Conservation (phyloP, 345 rosid species). For the Gossypium mustelinum region DNA sequence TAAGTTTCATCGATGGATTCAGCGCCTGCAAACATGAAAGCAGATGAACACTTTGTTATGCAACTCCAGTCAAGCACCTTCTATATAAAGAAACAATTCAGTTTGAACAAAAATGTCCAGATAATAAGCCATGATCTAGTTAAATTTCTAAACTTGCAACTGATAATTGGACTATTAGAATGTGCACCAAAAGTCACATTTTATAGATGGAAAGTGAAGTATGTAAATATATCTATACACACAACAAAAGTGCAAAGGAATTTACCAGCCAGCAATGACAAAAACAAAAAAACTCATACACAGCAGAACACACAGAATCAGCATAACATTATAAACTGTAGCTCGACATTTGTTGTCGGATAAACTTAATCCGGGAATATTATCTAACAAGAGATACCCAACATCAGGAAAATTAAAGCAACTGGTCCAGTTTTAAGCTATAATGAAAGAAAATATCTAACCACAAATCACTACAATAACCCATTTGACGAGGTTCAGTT, state of each 20-base stretch:
- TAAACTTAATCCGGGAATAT: background rate
- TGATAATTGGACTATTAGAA: background rate
- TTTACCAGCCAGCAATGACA: too few relatives aligned
- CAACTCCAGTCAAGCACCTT: background rate
- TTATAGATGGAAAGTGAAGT: background rate
- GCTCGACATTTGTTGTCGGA: background rate
- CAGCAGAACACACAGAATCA: too few relatives aligned
- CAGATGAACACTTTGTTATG: conserved; percentile 1
- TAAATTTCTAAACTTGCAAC: background rate
- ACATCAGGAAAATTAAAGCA: background rate
- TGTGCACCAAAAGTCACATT: too few relatives aligned
- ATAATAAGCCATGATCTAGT: background rate
- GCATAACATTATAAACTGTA: background rate
- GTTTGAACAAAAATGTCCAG: background rate
- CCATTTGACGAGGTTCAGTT: background rate
- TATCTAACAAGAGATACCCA: background rate
- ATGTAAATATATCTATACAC: background rate
- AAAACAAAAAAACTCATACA: too few relatives aligned
- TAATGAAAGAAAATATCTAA: background rate
- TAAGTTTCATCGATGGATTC: conserved; percentile 27
- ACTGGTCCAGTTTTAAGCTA: background rate
- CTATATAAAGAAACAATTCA: background rate
- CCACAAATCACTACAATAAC: background rate
- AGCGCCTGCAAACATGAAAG: conserved; percentile 35
- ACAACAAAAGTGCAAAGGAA: background rate